Percentiles rank a stretch among this genome's conserved stretches.
Evolutionary conservation across 2,329 filamentous ascomycete species (phyloP).

Genomic region (Fusarium concolor): DNA sequence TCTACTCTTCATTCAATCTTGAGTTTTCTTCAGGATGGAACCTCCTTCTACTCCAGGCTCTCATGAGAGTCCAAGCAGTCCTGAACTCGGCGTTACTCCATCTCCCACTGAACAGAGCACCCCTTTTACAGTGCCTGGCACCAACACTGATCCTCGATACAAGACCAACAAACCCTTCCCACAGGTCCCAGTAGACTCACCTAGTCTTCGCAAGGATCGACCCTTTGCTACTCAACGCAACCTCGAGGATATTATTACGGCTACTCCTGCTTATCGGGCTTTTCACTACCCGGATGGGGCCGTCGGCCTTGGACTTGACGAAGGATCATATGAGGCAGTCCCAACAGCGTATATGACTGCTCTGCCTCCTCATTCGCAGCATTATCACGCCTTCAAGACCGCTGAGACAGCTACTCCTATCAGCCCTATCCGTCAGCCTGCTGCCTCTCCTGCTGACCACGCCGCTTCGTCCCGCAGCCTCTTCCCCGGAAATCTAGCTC

Average conservation of each 20-base stretch:
- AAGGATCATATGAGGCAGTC: not conserved
- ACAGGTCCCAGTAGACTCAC: not conserved
- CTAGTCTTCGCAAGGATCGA: not conserved
- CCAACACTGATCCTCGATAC: not conserved
- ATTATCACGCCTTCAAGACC: not conserved
- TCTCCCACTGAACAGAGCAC: slow-evolving; percentile 17
- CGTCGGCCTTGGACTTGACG: not conserved
- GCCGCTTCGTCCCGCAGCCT: slow-evolving; percentile 1
- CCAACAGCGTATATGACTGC: not conserved
- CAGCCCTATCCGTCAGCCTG: slow-evolving; percentile 18
- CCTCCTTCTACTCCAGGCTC: slow-evolving; percentile 16
- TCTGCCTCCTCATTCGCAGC: not conserved
- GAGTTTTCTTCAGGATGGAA: slow-evolving; percentile 7
- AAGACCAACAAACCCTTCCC: not conserved
- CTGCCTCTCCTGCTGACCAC: slow-evolving; percentile 3
- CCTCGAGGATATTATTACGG: not conserved
- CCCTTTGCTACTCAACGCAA: not conserved
- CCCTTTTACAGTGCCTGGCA: slow-evolving; percentile 30
- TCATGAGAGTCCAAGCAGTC: slow-evolving; percentile 28
- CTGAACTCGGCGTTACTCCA: slow-evolving; percentile 13
- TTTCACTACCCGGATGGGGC: not conserved
- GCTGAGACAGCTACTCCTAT: not conserved
- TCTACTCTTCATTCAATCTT: slow-evolving; percentile 2
- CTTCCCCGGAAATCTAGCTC: slow-evolving; percentile 13
- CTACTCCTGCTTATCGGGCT: not conserved